Conservation (phyloP, 1,284 basidiomycete genomes). For the Malassezia furfur region DNA sequence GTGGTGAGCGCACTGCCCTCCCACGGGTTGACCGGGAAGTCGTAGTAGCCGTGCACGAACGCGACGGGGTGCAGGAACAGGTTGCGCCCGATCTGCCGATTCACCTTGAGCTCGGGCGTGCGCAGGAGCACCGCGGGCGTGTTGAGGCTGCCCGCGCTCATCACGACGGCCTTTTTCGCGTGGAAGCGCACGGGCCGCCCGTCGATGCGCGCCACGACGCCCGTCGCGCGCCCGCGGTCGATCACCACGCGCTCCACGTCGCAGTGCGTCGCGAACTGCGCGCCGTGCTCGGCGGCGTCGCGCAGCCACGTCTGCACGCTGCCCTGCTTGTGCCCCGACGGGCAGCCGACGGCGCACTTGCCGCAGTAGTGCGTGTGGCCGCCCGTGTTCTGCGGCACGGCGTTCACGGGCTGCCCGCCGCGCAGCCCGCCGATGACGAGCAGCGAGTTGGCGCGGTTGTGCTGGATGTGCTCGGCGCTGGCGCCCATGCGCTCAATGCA, state of each 20-base stretch:
- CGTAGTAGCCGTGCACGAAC: constrained; percentile 50
- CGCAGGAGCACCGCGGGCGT: constrained; percentile 51
- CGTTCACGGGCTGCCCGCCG: constrained; percentile 43
- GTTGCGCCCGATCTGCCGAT: constrained; percentile 51
- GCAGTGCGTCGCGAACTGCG: constrained; percentile 45
- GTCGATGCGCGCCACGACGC: constrained; percentile 33
- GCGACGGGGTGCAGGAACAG: constrained; percentile 52
- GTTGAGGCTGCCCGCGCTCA: constrained; percentile 50
- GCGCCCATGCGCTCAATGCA: constrained; percentile 50
- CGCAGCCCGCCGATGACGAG: constrained; percentile 44
- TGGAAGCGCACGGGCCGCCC: constrained; percentile 41
- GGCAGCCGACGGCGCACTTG: constrained; percentile 49
- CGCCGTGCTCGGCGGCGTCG: constrained; percentile 48
- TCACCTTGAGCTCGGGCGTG: constrained; percentile 48
- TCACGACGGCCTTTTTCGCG: constrained; percentile 49
- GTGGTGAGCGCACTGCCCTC: constrained; percentile 52
- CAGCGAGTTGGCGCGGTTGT: constrained; percentile 48
- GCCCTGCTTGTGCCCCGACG: constrained; percentile 48
- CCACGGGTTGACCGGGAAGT: constrained; percentile 50
- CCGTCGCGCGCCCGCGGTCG: constrained; percentile 33
- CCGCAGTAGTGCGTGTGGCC: constrained; percentile 50
- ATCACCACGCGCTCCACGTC: constrained; percentile 50
- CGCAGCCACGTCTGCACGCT: constrained; percentile 47
- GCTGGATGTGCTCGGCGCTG: constrained; percentile 42
- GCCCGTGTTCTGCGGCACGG: constrained; percentile 50